Base-by-base conservation (phyloP, 2,329 filamentous ascomycete species). In the Whalleya microplaca region DNA sequence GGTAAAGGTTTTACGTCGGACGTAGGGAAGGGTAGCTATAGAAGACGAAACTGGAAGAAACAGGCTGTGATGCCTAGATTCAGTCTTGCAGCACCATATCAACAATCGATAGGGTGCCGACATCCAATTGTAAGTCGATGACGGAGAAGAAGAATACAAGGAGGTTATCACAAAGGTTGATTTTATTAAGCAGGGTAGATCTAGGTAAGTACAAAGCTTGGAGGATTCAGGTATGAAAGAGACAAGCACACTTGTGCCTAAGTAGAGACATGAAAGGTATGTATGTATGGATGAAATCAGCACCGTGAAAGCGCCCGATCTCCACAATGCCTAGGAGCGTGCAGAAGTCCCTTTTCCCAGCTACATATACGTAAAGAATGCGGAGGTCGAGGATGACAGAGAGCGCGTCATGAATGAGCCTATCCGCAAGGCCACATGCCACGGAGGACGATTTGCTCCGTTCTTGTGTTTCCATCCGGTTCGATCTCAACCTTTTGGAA, bases 81-180 rank as follows among this genome's bases (percentile, higher is more conserved):
- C 51, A 51, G 48, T 51, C 20, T 43, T 47, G 21, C 44, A 46
- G 27, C 41, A 59, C 49, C 63, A 58, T 63, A 66, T 58, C 52
- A 65, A 55, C 58, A 19, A 19, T 21, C 48, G 58, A 53, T 60
- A 50, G 41, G 46, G 41, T 27, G 52, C 21, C 48, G 44, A 42
- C 69, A 70, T 69, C 29, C 64, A 62, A 59, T 53, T 37, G 32
- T 16, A 37, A 37, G 10, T 37, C 27, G 14, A 29, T 42, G 42
- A 32, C 40, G 43, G 45, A 23, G 54, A 47, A 44, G 41, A 45
- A 47, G 5, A 20, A 48, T n/a, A n/a, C 9, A 51, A 14, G 45
- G 23, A 18, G 20, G 27, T 29, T 41, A 23, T 53, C 46, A 41
- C 7, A 32, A 42, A 45, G 45, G 23, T 37, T 14, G 32, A 37